Evolutionary conservation across 352 stramenopile genomes (phyloP), one percentile per base, ranked within the genome.

Genomic region (Phytophthora nicotianae): DNA sequence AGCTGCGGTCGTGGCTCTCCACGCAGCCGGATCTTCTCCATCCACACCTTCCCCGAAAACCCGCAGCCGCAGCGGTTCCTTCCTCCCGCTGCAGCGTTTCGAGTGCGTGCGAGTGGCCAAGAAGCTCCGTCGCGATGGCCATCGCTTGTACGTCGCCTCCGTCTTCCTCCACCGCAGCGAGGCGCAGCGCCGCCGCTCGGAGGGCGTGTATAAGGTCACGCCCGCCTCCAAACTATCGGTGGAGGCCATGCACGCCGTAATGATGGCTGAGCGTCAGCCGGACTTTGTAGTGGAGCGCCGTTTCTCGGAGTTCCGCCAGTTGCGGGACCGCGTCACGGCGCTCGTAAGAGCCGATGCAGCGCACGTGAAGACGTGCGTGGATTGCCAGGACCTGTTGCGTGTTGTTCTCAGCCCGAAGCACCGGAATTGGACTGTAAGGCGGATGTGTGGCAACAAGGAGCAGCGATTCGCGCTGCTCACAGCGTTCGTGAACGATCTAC

Each of bases 181-280:
- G 32, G 62, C 50, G 2, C 70, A 58, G 5, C 62, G 55, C 10
- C 70, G 65, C n/a, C 53, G 67, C n/a, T 75, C 70, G 0, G 67
- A 75, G 35, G 51, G 42, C 17, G 70, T 64, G 5, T 75, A 79
- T 45, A 57, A 47, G 32, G 43, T 29, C 16, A 56, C 62, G 5
- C 38, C 52, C 5, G 46, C 60, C 13, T 68, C 46, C 4, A 71
- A 65, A 4, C 55, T 71, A 32, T 62, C 54, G 4, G 46, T 49
- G 5, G 40, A 74, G 26, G 58, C 50, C 27, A 61, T 79, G 54
- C 46, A 14, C 33, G 42, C 51, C 3, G 33, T 73, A 51, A 68
- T 75, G 67, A 68, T 69, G 43, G 52, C 70, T 32, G 70, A 79
- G 43, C 70, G 70, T 19, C 66, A 79, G 48, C 65, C 70, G 14